Evolutionary conservation across 176 grass and related monocot genomes (phyloP).

Genomic region (Dendrocalamus sinicus): DNA sequence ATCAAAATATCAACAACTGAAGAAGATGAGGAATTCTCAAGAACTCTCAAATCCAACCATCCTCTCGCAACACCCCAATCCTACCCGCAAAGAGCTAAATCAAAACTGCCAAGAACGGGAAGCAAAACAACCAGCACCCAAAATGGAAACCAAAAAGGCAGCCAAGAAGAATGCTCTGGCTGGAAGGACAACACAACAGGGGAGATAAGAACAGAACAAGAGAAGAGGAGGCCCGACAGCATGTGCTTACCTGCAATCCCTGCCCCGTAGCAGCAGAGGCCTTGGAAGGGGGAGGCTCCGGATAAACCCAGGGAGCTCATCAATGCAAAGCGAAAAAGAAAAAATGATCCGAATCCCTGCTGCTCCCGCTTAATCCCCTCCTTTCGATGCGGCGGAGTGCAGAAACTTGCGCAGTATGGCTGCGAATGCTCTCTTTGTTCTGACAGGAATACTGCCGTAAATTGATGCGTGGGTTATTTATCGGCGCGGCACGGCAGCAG

Average conservation of each 20-base stretch:
- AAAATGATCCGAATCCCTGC: conserved; percentile 9
- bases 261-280: conserved; percentile 70
- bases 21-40: not conserved
- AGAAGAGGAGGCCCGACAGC: not conserved
- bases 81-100: not conserved
- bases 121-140: too few relatives aligned
- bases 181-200: not conserved
- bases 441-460: not conserved
- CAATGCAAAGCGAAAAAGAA: not conserved
- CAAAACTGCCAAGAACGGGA: not conserved
- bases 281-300: conserved; percentile 41
- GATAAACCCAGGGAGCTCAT: conserved; percentile 41
- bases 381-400: not conserved
- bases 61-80: not conserved
- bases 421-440: too few relatives aligned
- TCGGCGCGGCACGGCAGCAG: not conserved
- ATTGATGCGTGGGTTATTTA: not conserved
- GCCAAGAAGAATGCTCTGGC: conserved; percentile 12
- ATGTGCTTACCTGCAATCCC: conserved; percentile 73
- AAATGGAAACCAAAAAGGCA: not conserved
- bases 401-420: not conserved
- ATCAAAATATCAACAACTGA: not conserved
- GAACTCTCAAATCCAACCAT: not conserved
- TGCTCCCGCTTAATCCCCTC: not conserved
- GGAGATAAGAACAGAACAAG: not conserved